These are phyloP conservation scores for Aureobasidium sp. DNA, from an alignment of 2,329 filamentous ascomycete genomes.

Conservation along the genomic window DNA sequence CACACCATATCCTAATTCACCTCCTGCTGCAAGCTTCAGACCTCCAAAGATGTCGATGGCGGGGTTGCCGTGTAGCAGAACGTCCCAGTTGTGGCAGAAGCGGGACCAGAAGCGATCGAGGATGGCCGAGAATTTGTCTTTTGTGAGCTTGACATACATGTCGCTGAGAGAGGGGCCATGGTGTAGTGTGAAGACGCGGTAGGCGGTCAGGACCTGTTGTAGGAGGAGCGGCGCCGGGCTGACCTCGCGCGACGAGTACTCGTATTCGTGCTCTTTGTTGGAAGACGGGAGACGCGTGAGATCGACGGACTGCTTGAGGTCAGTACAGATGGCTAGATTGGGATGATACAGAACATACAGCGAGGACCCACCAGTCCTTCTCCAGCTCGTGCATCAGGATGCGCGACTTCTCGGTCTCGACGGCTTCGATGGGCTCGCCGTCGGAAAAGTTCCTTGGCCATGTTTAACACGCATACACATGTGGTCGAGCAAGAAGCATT, in stretches of 20 bases:
- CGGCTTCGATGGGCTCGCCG: conserved; percentile 66
- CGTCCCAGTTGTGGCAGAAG: conserved; percentile 66
- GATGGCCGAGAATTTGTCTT: conserved; percentile 61
- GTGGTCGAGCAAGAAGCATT: background rate
- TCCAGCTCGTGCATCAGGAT: conserved; percentile 84
- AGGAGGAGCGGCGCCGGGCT: conserved; percentile 71
- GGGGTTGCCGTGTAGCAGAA: conserved; percentile 84
- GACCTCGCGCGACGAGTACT: conserved; percentile 87
- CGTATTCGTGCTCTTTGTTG: conserved; percentile 28
- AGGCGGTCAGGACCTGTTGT: conserved; percentile 72
- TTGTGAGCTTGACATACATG: conserved; percentile 57
- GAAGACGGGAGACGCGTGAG: conserved; percentile 61
- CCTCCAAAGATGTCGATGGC: conserved; percentile 70
- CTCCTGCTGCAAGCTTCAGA: conserved; percentile 80
- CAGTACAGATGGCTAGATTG: conserved; percentile 11
- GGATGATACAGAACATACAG: conserved; percentile 47
- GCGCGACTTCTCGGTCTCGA: conserved; percentile 85
- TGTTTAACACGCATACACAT: background rate
- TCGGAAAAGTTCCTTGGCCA: conserved; percentile 64
- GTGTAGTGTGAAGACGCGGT: conserved; percentile 78
- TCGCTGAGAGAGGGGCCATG: conserved; percentile 67
- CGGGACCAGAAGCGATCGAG: conserved; percentile 75
- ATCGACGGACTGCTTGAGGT: conserved; percentile 58
- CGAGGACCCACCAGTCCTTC: conserved; percentile 88
- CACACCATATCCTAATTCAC: conserved; percentile 87